Percentiles rank a stretch among this genome's conserved stretches.
Evolutionary conservation across 1,284 basidiomycete genomes (phyloP).

Genomic region (Hymenochaete sp.): DNA sequence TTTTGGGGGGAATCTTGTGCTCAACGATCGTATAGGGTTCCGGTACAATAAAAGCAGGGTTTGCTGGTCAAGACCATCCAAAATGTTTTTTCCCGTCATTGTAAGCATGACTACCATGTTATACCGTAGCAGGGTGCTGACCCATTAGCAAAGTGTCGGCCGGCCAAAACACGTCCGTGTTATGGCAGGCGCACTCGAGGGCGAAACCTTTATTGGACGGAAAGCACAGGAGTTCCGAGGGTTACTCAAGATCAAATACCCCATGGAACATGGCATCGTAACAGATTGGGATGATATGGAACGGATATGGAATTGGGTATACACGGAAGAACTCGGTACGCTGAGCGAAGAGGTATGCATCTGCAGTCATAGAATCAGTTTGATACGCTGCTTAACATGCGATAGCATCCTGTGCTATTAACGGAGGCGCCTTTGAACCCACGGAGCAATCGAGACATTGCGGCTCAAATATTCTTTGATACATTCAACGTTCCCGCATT

Average conservation of each 20-base stretch:
- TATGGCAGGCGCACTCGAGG: constrained; percentile 92
- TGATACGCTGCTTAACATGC: not conserved
- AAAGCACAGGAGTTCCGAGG: constrained; percentile 92
- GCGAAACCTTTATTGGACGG: constrained; percentile 88
- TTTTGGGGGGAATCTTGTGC: no score
- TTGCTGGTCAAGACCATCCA: constrained; percentile 95
- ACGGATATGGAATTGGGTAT: constrained; percentile 95
- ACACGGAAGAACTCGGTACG: constrained; percentile 88
- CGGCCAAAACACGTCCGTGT: constrained; percentile 92
- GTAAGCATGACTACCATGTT: constrained; percentile 45
- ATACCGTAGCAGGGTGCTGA: not conserved
- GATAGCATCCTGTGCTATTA: constrained; percentile 88
- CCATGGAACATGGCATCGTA: constrained; percentile 94
- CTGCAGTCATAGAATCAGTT: constrained; percentile 13
- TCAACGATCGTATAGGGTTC: constrained; percentile 82
- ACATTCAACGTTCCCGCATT: constrained; percentile 99
- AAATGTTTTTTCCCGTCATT: constrained; percentile 98
- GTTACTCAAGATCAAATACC: constrained; percentile 93
- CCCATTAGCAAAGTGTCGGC: constrained; percentile 59
- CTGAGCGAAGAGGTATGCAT: constrained; percentile 82
- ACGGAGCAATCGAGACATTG: constrained; percentile 86
- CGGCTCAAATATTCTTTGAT: constrained; percentile 97
- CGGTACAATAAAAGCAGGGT: constrained; percentile 95
- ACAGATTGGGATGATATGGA: constrained; percentile 99
- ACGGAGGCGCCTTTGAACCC: constrained; percentile 96